Base-by-base conservation (phyloP, 345 rosid genomes). In the Ricinus communis region DNA sequence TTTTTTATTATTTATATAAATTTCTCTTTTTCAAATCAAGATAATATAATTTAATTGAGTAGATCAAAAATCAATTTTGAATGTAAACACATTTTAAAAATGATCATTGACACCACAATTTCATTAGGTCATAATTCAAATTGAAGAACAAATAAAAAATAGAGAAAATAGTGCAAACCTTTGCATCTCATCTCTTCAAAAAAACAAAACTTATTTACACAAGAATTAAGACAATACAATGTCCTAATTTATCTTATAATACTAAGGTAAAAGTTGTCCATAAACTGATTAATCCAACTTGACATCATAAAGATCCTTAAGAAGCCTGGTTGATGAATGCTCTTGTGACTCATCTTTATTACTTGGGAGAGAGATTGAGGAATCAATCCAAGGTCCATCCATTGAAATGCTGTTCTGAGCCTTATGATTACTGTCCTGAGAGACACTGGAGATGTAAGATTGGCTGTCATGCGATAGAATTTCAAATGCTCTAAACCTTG, bases 401-500 rank as follows among this genome's bases (percentile, higher is more conserved):
- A 76, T 82, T 0, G 93, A 88, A 45, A 73, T 71, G 75, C 83
- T 78, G 60, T 77, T 76, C 45, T 62, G 87, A n/a, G 31, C 78
- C 76, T n/a, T n/a, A n/a, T 71, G 82, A 76, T 71, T 81, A 76
- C 80, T 76, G 21, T 77, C 87, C 45, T 82, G 82, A 16, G 87
- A 82, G 62, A 15, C 72, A 11, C 66, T 76, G 2, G 95, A 85
- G 36, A 65, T 64, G 57, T 67, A 63, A 25, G 87, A 82, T 40
- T 90, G 93, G 70, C 89, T 87, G 70, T 91, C 92, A 8, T 86
- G 86, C 18, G 89, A 86, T 40, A 91, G 67, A 58, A 72, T 70
- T 77, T 91, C 93, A 11, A 94, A 86, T 68, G 98, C 95, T 75
- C 73, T 89, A 84, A 91, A 91, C 69, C 96, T 85, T 46, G 88